phyloP scores from a whole-genome alignment of 1,284 basidiomycete genomes.

The Pyrrhoderma lamaoense region DNA sequence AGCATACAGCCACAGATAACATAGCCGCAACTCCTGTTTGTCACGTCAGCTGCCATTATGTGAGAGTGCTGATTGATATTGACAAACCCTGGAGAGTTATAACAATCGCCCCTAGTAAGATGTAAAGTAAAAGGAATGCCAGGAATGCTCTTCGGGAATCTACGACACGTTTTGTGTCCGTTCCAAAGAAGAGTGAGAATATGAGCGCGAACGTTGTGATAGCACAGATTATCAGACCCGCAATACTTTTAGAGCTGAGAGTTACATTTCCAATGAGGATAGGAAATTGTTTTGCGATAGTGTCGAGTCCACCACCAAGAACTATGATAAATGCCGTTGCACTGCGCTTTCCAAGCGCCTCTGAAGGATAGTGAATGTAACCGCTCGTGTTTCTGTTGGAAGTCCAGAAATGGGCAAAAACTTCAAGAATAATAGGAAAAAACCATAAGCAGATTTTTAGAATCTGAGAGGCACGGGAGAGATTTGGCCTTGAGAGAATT shows the following conservation, averaged over 20 bases:
- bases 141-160: slow-evolving; percentile 4
- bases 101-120: slow-evolving; percentile 16
- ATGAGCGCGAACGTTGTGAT: slow-evolving; percentile 3
- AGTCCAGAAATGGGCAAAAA: slow-evolving; percentile 12
- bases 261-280: slow-evolving; percentile 11
- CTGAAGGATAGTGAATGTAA: slow-evolving; percentile 2
- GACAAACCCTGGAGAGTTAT: slow-evolving; percentile 12
- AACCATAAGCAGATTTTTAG: slow-evolving; percentile 16
- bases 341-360: slow-evolving; percentile 1
- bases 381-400: not conserved
- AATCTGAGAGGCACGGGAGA: not conserved
- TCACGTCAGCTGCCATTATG: too few species aligned
- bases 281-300: slow-evolving; percentile 13
- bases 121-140: slow-evolving; percentile 16
- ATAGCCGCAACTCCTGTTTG: too few species aligned
- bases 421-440: slow-evolving; percentile 13
- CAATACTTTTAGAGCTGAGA: not conserved
- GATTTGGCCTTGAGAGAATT: slow-evolving; percentile 5
- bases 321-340: slow-evolving; percentile 8
- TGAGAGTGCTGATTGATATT: too few species aligned
- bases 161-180: not conserved
- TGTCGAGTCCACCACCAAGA: slow-evolving; percentile 14
- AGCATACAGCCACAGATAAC: too few species aligned
- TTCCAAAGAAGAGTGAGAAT: slow-evolving; percentile 12
- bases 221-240: slow-evolving; percentile 7